A percentile compares a stretch with the other conserved stretches of the same genome.
Conservation (phyloP, 2,329 filamentous ascomycete genomes). For the Parasarocladium wereldwijsianum region DNA sequence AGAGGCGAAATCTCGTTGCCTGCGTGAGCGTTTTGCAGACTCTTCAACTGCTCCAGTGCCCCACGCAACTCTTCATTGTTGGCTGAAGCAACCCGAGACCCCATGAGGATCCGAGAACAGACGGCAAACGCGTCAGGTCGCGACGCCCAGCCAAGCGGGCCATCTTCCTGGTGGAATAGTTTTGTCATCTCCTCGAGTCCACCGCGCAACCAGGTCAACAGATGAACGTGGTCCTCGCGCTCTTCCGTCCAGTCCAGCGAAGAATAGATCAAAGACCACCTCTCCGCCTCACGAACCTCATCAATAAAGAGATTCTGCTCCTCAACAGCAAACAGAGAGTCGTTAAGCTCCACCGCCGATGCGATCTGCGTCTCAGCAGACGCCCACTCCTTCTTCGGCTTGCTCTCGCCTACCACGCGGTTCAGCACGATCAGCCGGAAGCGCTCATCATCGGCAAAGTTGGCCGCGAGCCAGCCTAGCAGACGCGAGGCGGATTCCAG, state of each 20-base stretch:
- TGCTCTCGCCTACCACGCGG: slow-evolving; percentile 21
- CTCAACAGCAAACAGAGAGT: slow-evolving; percentile 70
- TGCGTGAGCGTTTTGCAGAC: no score
- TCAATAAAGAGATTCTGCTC: slow-evolving; percentile 93
- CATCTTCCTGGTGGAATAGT: slow-evolving; percentile 28
- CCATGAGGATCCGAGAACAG: slow-evolving; percentile 30
- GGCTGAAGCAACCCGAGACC: no score
- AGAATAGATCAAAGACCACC: slow-evolving; percentile 43
- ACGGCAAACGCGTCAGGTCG: slow-evolving; percentile 53
- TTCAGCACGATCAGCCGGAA: slow-evolving; percentile 26
- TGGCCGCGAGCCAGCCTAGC: slow-evolving; percentile 23
- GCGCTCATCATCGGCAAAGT: slow-evolving; percentile 17
- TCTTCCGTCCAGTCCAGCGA: slow-evolving; percentile 11
- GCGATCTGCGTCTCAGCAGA: slow-evolving; percentile 23
- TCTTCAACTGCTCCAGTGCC: no score
- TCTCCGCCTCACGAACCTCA: slow-evolving; percentile 54
- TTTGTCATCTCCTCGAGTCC: slow-evolving; percentile 14
- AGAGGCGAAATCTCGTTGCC: background rate
- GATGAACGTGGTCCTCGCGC: slow-evolving; percentile 5
- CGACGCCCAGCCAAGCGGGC: slow-evolving; percentile 58
- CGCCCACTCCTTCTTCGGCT: slow-evolving; percentile 1
- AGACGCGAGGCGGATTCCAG: slow-evolving; percentile 31
- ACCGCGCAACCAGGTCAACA: slow-evolving; percentile 8
- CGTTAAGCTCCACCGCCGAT: slow-evolving; percentile 37
- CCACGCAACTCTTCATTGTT: no score